Base-by-base conservation (phyloP, 495 filamentous ascomycete genomes). In the Platismatia glauca region DNA sequence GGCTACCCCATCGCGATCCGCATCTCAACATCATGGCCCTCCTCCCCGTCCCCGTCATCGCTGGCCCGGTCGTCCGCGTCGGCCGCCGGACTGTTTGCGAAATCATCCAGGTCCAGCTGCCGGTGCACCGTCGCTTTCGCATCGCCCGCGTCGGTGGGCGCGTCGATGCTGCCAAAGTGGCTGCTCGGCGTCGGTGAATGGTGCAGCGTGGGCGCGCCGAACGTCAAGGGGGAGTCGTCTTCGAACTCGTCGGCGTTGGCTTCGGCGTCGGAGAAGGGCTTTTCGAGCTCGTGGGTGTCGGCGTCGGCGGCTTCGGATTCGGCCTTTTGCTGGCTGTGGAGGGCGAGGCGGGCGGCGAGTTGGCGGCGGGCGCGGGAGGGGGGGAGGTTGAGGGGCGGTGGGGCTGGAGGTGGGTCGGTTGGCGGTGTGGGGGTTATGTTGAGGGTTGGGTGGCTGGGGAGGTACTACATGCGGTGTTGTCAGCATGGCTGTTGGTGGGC, bases 281-380 rank as follows among this genome's bases (percentile, higher is more conserved):
- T 56, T 57, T 12, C 55, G 22, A 35, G 56, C 9, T 39, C 43
- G 15, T 60, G 35, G 20, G 12, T 60, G 13, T 44, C 58, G 33
- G 58, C 15, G 29, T 60, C 71, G 44, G 57, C 55, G 35, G 58
- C 12, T 61, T 64, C 62, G 57, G 69, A 71, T 53, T 74, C 74
- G 15, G 73, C 71, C 13, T 79, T 78, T 68, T 85, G 85, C 64
- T 87, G 85, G 66, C 87, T 87, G 65, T 91, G 89, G 68, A 88
- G 81, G 18, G 91, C 91, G 2, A 96, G 83, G 27, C 90, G 84
- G 35, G 86, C 88, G 35, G 89, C 90, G 22, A 96, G 79, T 73
- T 95, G 91, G 24, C 90, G 81, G 22, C 91, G 84, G 24, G 91
- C 91, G n/a, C 91, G 83, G 4, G 90, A 92, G 4, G 91, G 91